Percentiles rank a stretch among this genome's conserved stretches.
Conservation (phyloP, 2,329 filamentous ascomycete genomes). For the Fusarium sp. region DNA sequence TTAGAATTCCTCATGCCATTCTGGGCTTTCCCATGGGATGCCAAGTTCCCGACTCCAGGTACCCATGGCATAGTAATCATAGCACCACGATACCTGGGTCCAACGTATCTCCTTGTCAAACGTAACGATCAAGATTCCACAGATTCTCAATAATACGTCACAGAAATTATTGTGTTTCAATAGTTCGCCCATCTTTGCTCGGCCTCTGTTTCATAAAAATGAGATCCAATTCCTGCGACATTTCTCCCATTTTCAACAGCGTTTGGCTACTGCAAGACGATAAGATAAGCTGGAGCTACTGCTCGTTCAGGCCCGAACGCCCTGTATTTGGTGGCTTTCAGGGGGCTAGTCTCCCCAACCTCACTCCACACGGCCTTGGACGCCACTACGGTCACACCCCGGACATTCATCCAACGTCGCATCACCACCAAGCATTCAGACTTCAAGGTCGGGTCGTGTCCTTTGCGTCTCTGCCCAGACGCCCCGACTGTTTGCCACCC, state of each 20-base stretch:
- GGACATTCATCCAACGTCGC: slow-evolving; percentile 25
- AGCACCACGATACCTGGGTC: not conserved
- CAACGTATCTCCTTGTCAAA: slow-evolving; percentile 11
- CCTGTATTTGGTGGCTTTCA: slow-evolving; percentile 31
- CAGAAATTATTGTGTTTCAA: slow-evolving; percentile 29
- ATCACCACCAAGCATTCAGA: slow-evolving; percentile 27
- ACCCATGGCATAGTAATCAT: not conserved
- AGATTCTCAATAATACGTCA: slow-evolving; percentile 1
- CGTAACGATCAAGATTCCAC: slow-evolving; percentile 4
- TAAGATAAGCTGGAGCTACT: slow-evolving; percentile 41
- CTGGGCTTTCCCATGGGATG: slow-evolving; percentile 22
- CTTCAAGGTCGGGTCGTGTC: slow-evolving; percentile 24
- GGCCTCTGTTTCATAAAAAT: slow-evolving; percentile 40
- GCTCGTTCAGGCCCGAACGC: slow-evolving; percentile 23
- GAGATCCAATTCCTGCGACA: slow-evolving; percentile 30
- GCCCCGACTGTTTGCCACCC: slow-evolving; percentile 44
- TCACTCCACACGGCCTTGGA: slow-evolving; percentile 21
- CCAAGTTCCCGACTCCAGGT: slow-evolving; percentile 12
- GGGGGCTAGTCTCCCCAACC: slow-evolving; percentile 34
- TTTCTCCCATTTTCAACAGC: slow-evolving; percentile 3
- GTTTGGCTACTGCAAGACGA: slow-evolving; percentile 26
- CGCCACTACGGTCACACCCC: slow-evolving; percentile 34
- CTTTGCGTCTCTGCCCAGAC: slow-evolving; percentile 24
- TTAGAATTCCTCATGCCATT: slow-evolving; percentile 26
- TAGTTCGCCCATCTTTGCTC: slow-evolving; percentile 24